Conservation (phyloP, 176 grass and related monocot genomes). For the Secale cereale region DNA sequence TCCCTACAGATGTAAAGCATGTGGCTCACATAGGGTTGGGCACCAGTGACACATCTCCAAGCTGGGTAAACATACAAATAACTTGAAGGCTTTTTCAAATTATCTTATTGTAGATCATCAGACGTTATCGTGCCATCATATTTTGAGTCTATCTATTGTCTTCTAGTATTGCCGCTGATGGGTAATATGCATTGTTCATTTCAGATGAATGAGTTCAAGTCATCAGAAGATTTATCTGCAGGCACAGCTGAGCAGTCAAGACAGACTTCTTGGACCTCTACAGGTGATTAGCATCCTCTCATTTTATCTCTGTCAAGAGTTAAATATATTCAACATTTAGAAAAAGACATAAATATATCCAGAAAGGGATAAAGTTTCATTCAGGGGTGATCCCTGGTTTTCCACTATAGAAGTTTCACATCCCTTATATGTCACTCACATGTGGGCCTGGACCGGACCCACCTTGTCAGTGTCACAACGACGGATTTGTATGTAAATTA, state of each 20-base stretch:
- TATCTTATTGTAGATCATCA: not conserved
- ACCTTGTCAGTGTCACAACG: not conserved
- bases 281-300: slow-evolving; percentile 26
- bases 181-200: not conserved
- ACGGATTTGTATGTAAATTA: not conserved
- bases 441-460: not conserved
- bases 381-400: not conserved
- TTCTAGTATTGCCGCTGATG: not conserved
- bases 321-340: not conserved
- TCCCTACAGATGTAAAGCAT: slow-evolving; percentile 89
- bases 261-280: slow-evolving; percentile 53
- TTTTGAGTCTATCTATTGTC: not conserved
- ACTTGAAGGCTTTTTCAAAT: not conserved
- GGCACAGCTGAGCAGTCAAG: slow-evolving; percentile 60
- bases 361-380: no score
- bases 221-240: slow-evolving; percentile 52
- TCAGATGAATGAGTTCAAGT: slow-evolving; percentile 82
- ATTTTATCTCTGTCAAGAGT: not conserved
- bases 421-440: not conserved
- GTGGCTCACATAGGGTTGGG: slow-evolving; percentile 88
- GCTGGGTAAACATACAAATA: slow-evolving; percentile 67
- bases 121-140: not conserved
- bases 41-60: slow-evolving; percentile 51
- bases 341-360: not conserved
- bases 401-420: not conserved